These are phyloP conservation scores for Cyberlindnera xishuangbannaensis DNA, from an alignment of 805 yeast species.

Conservation along the genomic window DNA sequence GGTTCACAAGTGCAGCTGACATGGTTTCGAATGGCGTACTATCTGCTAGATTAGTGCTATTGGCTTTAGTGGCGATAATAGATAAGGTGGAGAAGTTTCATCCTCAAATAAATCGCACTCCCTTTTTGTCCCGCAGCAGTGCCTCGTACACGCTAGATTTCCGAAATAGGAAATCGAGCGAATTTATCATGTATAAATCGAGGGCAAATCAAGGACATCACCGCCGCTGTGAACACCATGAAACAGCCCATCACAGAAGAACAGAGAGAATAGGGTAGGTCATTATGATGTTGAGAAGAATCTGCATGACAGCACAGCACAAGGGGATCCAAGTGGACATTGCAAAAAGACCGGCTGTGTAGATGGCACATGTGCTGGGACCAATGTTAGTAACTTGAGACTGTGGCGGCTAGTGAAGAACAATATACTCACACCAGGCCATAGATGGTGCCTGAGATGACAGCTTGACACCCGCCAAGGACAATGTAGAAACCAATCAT, in stretches of 20 bases:
- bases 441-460: constrained; percentile 66
- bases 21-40: too few species aligned
- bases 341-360: constrained; percentile 71
- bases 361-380: constrained; percentile 51
- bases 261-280: constrained; percentile 56
- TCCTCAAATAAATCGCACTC: too few species aligned
- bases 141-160: neutral
- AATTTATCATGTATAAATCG: neutral
- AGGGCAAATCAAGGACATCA: too few species aligned
- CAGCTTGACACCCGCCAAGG: constrained; percentile 58
- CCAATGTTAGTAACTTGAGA: constrained; percentile 6
- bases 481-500: constrained; percentile 43
- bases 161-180: neutral
- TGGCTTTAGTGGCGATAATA: too few species aligned
- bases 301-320: constrained; percentile 66
- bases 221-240: too few species aligned
- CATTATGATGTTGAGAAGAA: constrained; percentile 60
- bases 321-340: constrained; percentile 97
- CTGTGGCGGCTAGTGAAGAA: too few species aligned
- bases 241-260: constrained; percentile 34
- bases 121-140: too few species aligned
- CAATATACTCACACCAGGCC: constrained; percentile 49
- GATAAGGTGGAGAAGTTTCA: too few species aligned
- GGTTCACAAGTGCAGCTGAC: constrained; percentile 59
- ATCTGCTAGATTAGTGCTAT: too few species aligned